Base-by-base conservation (phyloP, 495 filamentous ascomycete species). In the Neurospora cerealis region DNA sequence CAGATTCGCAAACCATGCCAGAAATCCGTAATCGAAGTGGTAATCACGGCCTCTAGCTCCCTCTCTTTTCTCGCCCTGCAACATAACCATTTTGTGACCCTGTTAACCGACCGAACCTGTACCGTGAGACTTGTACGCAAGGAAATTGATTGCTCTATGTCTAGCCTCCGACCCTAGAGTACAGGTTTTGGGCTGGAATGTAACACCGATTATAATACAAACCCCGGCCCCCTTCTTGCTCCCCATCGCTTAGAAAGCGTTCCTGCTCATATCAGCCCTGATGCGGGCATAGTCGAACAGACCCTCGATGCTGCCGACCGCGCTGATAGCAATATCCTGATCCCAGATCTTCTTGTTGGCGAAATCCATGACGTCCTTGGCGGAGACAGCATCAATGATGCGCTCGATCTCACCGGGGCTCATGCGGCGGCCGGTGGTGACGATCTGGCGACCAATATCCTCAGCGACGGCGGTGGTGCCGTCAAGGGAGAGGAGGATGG, bases 361-460 rank as follows among this genome's bases (percentile, higher is more conserved):
- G 82, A 98, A 99, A 76, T 91, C 88, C 91, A 96, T 96, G 69
- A 99, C 93, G 76, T 99, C 94, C 90, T 97, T 96, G 87, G 93
- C 93, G 71, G 95, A 95, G 78, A 99, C 93, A 73, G 83, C 86
- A 76, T 93, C 89, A 75, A 99, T 93, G 72, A 92, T 89, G 74
- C 91, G 89, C 88, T 99, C 96, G 71, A 99, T 94, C 87, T 99
- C 96, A 80, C 93, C 92, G 74, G 96, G 91, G 80, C 83, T 89
- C 89, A 96, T 91, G 69, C 96, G 89, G 74, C 96, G 90, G 81
- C 96, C 96, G 44, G 96, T 98, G 73, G 94, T 98, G 85, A 99
- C 91, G 85, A 98, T 93, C 85, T 99, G 96, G 78, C 96, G 93
- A 77, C 96, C 96, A 79, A 99, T 97, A 82, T 99, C 96, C 87